phyloP scores from a whole-genome alignment of 352 stramenopile species.

The Phytophthora pluvialis region DNA sequence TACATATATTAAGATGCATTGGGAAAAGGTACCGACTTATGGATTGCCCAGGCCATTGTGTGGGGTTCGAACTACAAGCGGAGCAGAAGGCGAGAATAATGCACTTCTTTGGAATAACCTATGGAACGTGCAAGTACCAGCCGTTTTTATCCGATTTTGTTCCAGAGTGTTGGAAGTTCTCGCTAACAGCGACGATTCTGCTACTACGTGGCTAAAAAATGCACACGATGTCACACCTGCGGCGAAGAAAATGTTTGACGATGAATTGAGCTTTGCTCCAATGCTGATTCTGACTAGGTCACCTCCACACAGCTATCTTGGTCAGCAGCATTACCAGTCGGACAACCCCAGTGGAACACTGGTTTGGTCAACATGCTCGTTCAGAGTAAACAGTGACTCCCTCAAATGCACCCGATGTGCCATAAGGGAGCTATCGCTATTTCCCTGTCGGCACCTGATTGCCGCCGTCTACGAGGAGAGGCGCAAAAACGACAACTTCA shows the following conservation, averaged over 20 bases:
- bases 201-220: not conserved
- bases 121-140: not conserved
- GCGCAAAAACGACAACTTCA: not conserved
- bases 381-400: not conserved
- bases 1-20: not conserved
- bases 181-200: not conserved
- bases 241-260: not conserved
- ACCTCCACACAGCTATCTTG: not conserved
- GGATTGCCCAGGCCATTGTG: not conserved
- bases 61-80: not conserved
- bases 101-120: not conserved
- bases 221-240: not conserved
- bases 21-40: not conserved
- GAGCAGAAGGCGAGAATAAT: not conserved
- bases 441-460: not conserved
- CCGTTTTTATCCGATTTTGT: not conserved
- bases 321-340: not conserved
- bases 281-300: not conserved
- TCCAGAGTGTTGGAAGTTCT: not conserved
- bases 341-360: not conserved
- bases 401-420: not conserved
- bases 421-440: not conserved
- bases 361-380: not conserved
- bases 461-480: not conserved
- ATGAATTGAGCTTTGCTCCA: not conserved